These are phyloP conservation scores for Termitomyces sp. DNA, from an alignment of 768 basidiomycete species.

Conservation along the genomic window DNA sequence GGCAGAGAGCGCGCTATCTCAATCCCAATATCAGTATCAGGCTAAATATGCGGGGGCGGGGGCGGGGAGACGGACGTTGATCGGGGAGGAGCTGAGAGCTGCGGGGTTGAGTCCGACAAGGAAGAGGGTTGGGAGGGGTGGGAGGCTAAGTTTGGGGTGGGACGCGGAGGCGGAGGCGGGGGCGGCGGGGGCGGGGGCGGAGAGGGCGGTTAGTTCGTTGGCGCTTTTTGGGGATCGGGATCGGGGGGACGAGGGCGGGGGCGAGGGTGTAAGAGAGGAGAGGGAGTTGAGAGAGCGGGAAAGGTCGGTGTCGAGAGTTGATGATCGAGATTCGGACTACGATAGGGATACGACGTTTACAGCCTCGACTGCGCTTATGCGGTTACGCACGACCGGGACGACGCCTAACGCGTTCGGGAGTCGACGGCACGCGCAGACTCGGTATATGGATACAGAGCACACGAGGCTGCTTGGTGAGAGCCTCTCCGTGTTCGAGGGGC, in stretches of 20 bases:
- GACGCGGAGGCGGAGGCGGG: conserved; percentile 5
- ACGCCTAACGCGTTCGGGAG: conserved; percentile 24
- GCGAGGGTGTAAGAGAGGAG: background rate
- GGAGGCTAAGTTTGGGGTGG: conserved; percentile 13
- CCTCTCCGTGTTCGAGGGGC: conserved; percentile 64
- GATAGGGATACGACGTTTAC: background rate
- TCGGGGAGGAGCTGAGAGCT: conserved; percentile 67
- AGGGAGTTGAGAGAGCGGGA: conserved; percentile 16
- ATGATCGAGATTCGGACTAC: background rate
- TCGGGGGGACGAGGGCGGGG: background rate
- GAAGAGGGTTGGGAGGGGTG: conserved; percentile 7
- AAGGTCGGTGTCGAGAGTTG: conserved; percentile 9
- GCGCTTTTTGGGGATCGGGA: conserved; percentile 34
- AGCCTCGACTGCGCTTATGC: background rate
- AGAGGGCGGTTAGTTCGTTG: conserved; percentile 52
- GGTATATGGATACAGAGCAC: conserved; percentile 46
- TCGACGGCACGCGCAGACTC: conserved; percentile 13
- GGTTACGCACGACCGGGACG: background rate
- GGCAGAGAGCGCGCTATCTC: conserved; percentile 61
- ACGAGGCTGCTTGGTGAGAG: conserved; percentile 68
- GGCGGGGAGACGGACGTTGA: conserved; percentile 43
- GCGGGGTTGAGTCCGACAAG: conserved; percentile 55
- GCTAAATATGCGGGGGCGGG: too few species aligned
- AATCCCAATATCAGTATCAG: too few species aligned
- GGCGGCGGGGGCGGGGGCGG: conserved; percentile 2